Evolutionary conservation across 148 eudicot species (phyloP), one percentile per base, ranked within the genome.

Genomic region (Persicaria maculosa): DNA sequence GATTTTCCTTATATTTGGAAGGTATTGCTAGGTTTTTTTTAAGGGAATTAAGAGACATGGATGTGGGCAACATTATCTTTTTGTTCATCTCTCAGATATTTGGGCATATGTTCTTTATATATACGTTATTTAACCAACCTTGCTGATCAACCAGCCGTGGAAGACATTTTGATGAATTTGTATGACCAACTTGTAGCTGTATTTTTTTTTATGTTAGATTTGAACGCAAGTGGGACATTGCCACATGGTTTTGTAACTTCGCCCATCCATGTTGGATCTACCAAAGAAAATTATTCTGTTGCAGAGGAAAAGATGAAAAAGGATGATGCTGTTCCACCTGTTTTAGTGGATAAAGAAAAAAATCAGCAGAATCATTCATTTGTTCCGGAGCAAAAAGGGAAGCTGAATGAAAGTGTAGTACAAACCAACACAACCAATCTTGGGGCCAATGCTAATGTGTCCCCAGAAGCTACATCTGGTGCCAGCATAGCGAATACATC

Each of bases 251-350:
- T 82, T 73, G 80, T 55, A 14, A 74, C 77, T 74, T 57, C 82
- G 11, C 70, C 80, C 48, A 72, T 36, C 53, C 87, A 74, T 46
- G 79, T 67, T 52, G 84, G 79, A 59, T 69, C 84, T 68, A 64
- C 52, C 71, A 77, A 71, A 68, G 76, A 25, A 1, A 82, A 88
- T 69, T 76, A 86, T 53, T 87, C 95, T 78, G 40, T 76, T 75
- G 25, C 76, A 73, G 81, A 79, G 46, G 72, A 75, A 17, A 78
- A 71, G 69, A 81, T 75, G 77, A 71, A 73, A 72, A 76, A 54
- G 58, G 83, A 76, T 44, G 82, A 71, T 62, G 85, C 50, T 48
- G 54, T 17, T 48, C 54, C 40, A 11, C 46, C 15, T 17, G 6
- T 17, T 15, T 19, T 48, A 19, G n/a, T 20, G 53, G 73, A 71